phyloP scores from a whole-genome alignment of 495 filamentous ascomycete genomes.

The Aspergillus diversus region DNA sequence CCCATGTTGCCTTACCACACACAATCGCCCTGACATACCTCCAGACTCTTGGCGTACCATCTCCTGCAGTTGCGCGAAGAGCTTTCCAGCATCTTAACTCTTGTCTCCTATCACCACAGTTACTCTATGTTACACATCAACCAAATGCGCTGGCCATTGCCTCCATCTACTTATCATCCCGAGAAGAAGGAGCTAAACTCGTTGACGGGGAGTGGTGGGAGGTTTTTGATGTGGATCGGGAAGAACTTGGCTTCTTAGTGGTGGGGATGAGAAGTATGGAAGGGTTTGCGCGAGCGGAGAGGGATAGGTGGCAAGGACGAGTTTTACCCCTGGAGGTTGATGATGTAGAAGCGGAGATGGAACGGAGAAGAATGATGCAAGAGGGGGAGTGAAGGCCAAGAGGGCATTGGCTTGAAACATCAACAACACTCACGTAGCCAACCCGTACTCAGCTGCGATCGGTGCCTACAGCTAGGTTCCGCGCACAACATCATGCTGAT shows the following conservation, averaged over 20 bases:
- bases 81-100: conserved; percentile 80
- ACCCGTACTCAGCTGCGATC: background rate
- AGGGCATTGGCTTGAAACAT: background rate
- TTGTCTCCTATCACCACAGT: conserved; percentile 80
- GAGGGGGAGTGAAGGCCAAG: conserved; percentile 45
- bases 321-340: conserved; percentile 50
- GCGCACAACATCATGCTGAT: no score
- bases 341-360: conserved; percentile 64
- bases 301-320: conserved; percentile 47
- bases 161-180: conserved; percentile 85
- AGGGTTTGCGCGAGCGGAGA: conserved; percentile 64
- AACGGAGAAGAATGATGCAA: conserved; percentile 58
- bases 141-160: conserved; percentile 83
- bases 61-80: conserved; percentile 57
- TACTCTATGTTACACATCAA: conserved; percentile 91
- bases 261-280: conserved; percentile 83
- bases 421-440: background rate
- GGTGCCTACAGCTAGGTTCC: no score
- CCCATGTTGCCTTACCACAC: conserved; percentile 82
- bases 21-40: conserved; percentile 90
- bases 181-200: conserved; percentile 75
- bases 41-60: conserved; percentile 73
- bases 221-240: conserved; percentile 95
- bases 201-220: conserved; percentile 93
- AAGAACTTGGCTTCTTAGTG: conserved; percentile 92